Conservation (phyloP, 2,329 filamentous ascomycete species). For the Pestalotiopsis sp. region DNA sequence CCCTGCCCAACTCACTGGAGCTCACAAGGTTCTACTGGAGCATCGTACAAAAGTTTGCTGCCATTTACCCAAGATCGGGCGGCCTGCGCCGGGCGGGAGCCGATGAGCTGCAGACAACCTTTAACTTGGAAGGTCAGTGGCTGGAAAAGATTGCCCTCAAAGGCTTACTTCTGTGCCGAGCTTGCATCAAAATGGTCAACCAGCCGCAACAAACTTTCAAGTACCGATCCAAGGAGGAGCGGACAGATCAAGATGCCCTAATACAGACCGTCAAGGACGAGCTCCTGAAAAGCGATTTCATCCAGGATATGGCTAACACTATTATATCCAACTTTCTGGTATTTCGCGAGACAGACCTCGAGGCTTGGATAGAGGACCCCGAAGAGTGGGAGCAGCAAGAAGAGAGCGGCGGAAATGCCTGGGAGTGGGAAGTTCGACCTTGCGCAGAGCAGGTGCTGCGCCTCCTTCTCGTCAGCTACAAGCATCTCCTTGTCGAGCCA, state of each 20-base stretch:
- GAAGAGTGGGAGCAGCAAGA: constrained; percentile 95
- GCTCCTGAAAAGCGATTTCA: constrained; percentile 75
- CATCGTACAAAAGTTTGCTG: constrained; percentile 75
- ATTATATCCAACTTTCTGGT: constrained; percentile 88
- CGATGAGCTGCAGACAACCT: constrained; percentile 38
- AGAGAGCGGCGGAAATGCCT: constrained; percentile 81
- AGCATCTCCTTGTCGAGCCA: constrained; percentile 76
- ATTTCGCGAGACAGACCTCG: constrained; percentile 81
- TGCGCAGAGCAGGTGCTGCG: constrained; percentile 94
- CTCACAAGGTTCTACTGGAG: constrained; percentile 86
- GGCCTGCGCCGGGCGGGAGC: constrained; percentile 51
- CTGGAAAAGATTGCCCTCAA: constrained; percentile 81
- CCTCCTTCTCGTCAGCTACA: constrained; percentile 88
- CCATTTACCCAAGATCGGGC: constrained; percentile 67
- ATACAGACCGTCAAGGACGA: constrained; percentile 70
- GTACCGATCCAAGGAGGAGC: constrained; percentile 74
- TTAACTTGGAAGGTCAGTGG: constrained; percentile 62
- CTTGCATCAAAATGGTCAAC: constrained; percentile 84
- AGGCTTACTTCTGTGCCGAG: constrained; percentile 78
- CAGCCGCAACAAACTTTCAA: constrained; percentile 81
- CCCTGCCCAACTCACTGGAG: constrained; percentile 77
- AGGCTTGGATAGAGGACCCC: constrained; percentile 91
- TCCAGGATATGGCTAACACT: constrained; percentile 79
- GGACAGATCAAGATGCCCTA: constrained; percentile 74
- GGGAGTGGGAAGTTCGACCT: constrained; percentile 89